A percentile compares a stretch with the other conserved stretches of the same genome.
These are phyloP conservation scores for Capsicum chinense DNA, from an alignment of 257 asterid species.

Conservation along the genomic window DNA sequence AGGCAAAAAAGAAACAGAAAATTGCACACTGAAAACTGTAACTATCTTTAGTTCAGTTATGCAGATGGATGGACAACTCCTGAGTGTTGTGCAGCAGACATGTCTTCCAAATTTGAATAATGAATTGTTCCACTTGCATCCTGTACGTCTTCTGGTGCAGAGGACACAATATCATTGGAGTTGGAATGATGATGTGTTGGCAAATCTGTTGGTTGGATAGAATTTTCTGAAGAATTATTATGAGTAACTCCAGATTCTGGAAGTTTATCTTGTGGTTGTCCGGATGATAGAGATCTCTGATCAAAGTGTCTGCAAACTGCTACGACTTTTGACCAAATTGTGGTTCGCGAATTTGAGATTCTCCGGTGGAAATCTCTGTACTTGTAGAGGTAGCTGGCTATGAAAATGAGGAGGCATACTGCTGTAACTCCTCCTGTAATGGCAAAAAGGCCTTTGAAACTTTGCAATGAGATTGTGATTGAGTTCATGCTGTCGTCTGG, in stretches of 20 bases:
- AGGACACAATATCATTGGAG: neutral
- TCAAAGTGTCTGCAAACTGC: conserved; percentile 45
- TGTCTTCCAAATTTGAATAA: neutral
- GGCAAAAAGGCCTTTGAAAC: conserved; percentile 29
- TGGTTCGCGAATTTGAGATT: conserved; percentile 34
- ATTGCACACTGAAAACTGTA: neutral
- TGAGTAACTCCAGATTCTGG: conserved; percentile 20
- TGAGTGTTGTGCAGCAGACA: neutral
- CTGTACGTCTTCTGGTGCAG: neutral
- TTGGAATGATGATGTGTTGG: conserved; percentile 6
- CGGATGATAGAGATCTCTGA: conserved; percentile 35
- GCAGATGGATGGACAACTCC: conserved; percentile 16
- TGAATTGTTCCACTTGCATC: conserved; percentile 8
- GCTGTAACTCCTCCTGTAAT: conserved; percentile 38
- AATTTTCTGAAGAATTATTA: conserved; percentile 11
- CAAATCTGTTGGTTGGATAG: neutral
- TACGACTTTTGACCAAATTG: conserved; percentile 37
- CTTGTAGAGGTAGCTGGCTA: conserved; percentile 38
- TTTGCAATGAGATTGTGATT: neutral
- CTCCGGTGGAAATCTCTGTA: conserved; percentile 38
- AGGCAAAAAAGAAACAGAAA: neutral
- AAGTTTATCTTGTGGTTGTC: conserved; percentile 16
- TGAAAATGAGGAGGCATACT: conserved; percentile 33
- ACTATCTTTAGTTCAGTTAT: neutral
- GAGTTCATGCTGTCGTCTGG: neutral